phyloP scores from a whole-genome alignment of 768 basidiomycete genomes.

The Kwoniella sp. region DNA sequence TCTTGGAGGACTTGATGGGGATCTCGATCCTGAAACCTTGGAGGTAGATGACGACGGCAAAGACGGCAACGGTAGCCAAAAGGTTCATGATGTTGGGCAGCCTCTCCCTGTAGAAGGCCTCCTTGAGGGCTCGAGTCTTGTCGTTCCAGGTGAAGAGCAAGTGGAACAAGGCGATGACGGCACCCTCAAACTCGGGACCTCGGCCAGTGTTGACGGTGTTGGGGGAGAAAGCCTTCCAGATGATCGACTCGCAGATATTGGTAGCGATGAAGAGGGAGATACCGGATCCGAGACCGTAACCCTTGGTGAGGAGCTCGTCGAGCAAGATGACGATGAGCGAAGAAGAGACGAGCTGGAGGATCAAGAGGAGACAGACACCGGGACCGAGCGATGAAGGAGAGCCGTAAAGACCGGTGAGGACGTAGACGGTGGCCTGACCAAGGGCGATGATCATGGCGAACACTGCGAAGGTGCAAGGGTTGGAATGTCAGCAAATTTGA shows the following conservation, averaged over 20 bases:
- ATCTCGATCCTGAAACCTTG: constrained; percentile 99
- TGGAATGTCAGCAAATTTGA: neutral
- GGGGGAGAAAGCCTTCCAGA: constrained; percentile 99
- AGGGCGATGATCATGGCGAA: constrained; percentile 96
- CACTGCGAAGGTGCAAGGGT: constrained; percentile 61
- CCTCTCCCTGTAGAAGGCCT: constrained; percentile 97
- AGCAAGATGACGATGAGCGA: constrained; percentile 96
- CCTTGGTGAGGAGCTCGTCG: constrained; percentile 97
- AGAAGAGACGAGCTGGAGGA: constrained; percentile 92
- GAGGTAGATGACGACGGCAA: constrained; percentile 93
- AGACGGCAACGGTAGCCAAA: constrained; percentile 85
- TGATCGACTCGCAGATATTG: constrained; percentile 98
- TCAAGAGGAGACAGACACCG: constrained; percentile 93
- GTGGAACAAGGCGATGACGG: constrained; percentile 94
- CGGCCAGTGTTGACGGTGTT: constrained; percentile 98
- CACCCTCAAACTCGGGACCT: constrained; percentile 97
- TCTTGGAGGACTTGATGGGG: constrained; percentile 93
- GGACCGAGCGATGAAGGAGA: constrained; percentile 90
- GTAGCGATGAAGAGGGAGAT: constrained; percentile 99
- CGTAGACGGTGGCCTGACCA: constrained; percentile 95
- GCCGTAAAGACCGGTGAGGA: constrained; percentile 94
- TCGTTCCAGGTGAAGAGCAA: constrained; percentile 97
- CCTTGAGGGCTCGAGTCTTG: constrained; percentile 92
- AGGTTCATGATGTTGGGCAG: constrained; percentile 98
- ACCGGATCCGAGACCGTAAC: constrained; percentile 96